Base-by-base conservation (phyloP, 768 basidiomycete species). In the Butyriboletus loyo region DNA sequence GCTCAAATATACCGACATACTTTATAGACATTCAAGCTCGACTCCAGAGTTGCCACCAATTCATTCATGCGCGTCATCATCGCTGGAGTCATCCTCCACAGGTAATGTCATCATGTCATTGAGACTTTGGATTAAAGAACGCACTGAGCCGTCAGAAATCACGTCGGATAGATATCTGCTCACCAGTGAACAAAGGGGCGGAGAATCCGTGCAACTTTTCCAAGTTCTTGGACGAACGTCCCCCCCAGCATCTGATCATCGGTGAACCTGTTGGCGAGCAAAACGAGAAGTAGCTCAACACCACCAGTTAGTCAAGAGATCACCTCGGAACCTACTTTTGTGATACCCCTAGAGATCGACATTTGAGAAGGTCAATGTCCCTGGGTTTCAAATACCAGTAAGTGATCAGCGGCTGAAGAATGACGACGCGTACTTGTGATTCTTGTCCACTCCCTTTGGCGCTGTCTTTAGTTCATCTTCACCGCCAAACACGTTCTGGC, bases 311-410 rank as follows among this genome's bases (percentile, higher is more conserved):
- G 24, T 43, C 39, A 13, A 31, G 24, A 9, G 17, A 43, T 21
- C n/a, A 1, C 5, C 7, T 22, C 76, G 46, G 22, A 35, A 54
- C 65, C 14, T 55, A 89, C 90, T 66, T 66, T 57, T 85, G 78
- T 0, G 78, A 66, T 3, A 95, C 90, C 3, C 79, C 85, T 31
- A 92, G 82, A 17, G 85, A 84, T 24, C 92, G 83, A 54, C 89
- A 86, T 69, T 90, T 91, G 55, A 99, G 72, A 45, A 98, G 72
- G 67, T 96, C 95, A 58, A 99, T 98, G 65, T 98, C 92, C 68
- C 87, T 89, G 34, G 2, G 54, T 40, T 46, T 17, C 34, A 43
- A 27, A 31, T 49, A 21, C 27, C 25, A 9, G 53, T 42, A 35
- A 25, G 44, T 35, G 21, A 49, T 34, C 34, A 43, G 25, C 31